Conservation (phyloP, 306 rosid genomes). For the Vicia faba region DNA sequence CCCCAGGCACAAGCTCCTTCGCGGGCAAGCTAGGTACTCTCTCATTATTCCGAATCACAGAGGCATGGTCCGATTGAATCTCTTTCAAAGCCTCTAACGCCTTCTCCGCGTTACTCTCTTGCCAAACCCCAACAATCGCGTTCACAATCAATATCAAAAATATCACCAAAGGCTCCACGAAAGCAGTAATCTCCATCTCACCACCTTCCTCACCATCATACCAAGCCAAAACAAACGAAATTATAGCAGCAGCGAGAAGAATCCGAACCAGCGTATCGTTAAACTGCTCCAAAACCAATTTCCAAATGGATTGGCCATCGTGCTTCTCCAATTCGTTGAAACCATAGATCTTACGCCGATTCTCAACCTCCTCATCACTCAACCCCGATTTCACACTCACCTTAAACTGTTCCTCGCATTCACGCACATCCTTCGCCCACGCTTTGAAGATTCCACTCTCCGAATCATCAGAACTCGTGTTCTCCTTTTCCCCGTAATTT, state of each 20-base stretch:
- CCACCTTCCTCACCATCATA: slow-evolving; percentile 69
- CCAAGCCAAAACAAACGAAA: slow-evolving; percentile 89
- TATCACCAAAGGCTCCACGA: slow-evolving; percentile 63
- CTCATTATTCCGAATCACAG: slow-evolving; percentile 55
- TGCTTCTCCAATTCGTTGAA: slow-evolving; percentile 83
- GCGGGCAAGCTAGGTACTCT: slow-evolving; percentile 56
- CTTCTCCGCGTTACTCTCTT: slow-evolving; percentile 93
- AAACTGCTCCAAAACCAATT: slow-evolving; percentile 73
- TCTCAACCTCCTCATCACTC: slow-evolving; percentile 52
- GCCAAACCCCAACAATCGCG: slow-evolving; percentile 90
- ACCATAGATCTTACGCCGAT: slow-evolving; percentile 59
- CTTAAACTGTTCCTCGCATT: slow-evolving; percentile 65
- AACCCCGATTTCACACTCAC: slow-evolving; percentile 57
- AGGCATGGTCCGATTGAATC: slow-evolving; percentile 86
- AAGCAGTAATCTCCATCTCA: slow-evolving; percentile 57
- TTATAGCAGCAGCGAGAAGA: slow-evolving; percentile 78
- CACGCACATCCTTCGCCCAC: slow-evolving; percentile 68
- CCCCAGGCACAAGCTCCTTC: slow-evolving; percentile 84
- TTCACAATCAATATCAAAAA: slow-evolving; percentile 56
- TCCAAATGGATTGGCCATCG: slow-evolving; percentile 75
- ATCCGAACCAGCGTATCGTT: slow-evolving; percentile 86
- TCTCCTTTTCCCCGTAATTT: slow-evolving; percentile 47
- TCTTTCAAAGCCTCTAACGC: slow-evolving; percentile 90
- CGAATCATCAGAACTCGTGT: slow-evolving; percentile 31
- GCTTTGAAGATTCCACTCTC: slow-evolving; percentile 52